phyloP scores from a whole-genome alignment of 768 basidiomycete species.

The Zangia roseola region DNA sequence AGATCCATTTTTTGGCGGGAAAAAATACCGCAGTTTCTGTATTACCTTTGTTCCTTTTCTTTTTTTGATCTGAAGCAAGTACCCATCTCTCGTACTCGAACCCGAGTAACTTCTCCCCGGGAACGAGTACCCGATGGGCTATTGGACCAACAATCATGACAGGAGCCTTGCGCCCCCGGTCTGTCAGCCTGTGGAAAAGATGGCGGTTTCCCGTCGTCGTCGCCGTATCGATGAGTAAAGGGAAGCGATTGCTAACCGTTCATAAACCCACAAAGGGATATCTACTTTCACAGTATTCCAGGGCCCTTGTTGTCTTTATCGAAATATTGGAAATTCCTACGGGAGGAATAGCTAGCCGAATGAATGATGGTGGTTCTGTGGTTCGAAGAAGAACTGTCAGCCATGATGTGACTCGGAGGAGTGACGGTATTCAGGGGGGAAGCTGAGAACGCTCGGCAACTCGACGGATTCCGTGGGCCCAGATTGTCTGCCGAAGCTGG shows the following conservation, averaged over 20 bases:
- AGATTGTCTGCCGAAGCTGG: too few species aligned
- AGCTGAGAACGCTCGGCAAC: too few species aligned
- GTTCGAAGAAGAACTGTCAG: too few species aligned
- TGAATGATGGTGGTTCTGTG: too few species aligned
- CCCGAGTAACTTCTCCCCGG: background rate
- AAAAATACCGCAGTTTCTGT: background rate
- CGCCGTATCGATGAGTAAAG: too few species aligned
- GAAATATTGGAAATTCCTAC: background rate
- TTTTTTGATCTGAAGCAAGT: background rate
- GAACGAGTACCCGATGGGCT: background rate
- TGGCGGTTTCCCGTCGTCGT: background rate
- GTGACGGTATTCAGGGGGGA: too few species aligned
- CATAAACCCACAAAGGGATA: slow-evolving; percentile 1
- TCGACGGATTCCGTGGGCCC: too few species aligned
- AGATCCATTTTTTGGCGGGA: background rate
- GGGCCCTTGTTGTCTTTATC: background rate
- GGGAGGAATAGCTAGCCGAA: too few species aligned
- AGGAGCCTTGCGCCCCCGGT: background rate
- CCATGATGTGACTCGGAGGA: too few species aligned
- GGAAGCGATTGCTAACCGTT: background rate
- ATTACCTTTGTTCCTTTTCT: too few species aligned
- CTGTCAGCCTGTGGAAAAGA: background rate
- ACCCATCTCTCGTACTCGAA: background rate
- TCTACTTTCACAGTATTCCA: background rate
- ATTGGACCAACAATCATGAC: background rate